Base-by-base conservation (phyloP, 495 filamentous ascomycete species). In the Neurospora sp. region DNA sequence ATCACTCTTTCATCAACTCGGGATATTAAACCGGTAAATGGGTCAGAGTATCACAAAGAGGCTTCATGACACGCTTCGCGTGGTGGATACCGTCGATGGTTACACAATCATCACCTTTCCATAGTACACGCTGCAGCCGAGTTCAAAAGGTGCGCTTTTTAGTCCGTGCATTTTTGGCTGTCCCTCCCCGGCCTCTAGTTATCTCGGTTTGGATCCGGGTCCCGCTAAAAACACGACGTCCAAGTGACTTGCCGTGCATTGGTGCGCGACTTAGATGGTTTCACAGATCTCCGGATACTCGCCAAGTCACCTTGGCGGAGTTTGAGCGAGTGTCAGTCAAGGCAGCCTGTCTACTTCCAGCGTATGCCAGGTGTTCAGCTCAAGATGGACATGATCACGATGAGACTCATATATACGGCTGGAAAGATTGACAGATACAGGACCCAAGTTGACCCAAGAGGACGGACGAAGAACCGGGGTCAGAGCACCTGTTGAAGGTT, bases 41-140 rank as follows among this genome's bases (percentile, higher is more conserved):
- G 53, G 6, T 31, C 53, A 31, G 22, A 22, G 3, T 16, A 61
- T 35, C 53, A 14, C 53, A 35, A 53, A 27, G 22, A 35, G 47
- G 47, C 22, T 16, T 61, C 38, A 35, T 20, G 47, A 42, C 22
- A 68, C 27, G 53, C 53, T 61, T 61, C 53, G 53, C 53, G 12
- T 70, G 72, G 40, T 39, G 38, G 3, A 74, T 71, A 73, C 73
- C 41, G 74, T 71, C 73, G 69, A 40, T 7, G 70, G 73, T 76
- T 69, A 72, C 74, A 76, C 73, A 59, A 39, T 4, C 14, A 61
- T 8, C 12, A 35, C 14, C 27, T 35, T 61, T 61, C 53, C 27
- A 61, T 14, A 18, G 22, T 39, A 70, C 27, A 38, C 37, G 44
- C 72, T 65, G 44, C 72, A 53, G 42, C 38, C 18, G 41, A 71